A percentile compares a stretch with the other conserved stretches of the same genome.
These are phyloP conservation scores for Annulohypoxylon stygium DNA, from an alignment of 495 filamentous ascomycete genomes.

Conservation along the genomic window DNA sequence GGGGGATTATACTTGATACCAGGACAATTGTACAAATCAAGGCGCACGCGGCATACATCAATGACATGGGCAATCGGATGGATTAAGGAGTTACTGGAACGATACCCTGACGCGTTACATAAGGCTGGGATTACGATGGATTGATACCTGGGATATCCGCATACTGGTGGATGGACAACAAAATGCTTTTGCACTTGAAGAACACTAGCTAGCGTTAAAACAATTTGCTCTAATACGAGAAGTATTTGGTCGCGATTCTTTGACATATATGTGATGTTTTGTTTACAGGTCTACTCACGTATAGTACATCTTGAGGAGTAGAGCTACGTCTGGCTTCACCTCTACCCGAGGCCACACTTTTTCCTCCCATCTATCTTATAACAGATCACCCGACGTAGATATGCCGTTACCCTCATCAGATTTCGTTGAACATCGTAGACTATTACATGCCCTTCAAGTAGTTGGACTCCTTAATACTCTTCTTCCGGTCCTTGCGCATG, in stretches of 20 bases:
- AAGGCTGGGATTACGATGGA: background rate
- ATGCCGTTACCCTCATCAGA: background rate
- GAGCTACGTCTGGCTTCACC: slow-evolving; percentile 7
- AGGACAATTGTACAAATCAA: background rate
- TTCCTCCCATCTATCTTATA: background rate
- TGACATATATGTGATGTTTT: slow-evolving; percentile 15
- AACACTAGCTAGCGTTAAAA: background rate
- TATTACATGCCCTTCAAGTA: slow-evolving; percentile 87
- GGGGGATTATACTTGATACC: background rate
- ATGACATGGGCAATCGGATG: background rate
- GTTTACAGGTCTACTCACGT: slow-evolving; percentile 30
- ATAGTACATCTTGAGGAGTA: slow-evolving; percentile 37
- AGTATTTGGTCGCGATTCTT: background rate
- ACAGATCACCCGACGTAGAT: background rate
- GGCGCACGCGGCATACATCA: background rate
- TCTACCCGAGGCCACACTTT: background rate
- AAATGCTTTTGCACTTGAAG: background rate
- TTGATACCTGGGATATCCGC: background rate
- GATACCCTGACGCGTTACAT: slow-evolving; percentile 21
- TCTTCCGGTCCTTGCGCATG: slow-evolving; percentile 79
- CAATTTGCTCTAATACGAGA: background rate
- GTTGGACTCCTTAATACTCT: slow-evolving; percentile 89
- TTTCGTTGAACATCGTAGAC: slow-evolving; percentile 20
- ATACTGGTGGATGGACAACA: background rate
- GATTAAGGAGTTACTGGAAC: slow-evolving; percentile 9